These are phyloP conservation scores for Komagataella ulmi DNA, from an alignment of 805 yeast species.

Conservation along the genomic window DNA sequence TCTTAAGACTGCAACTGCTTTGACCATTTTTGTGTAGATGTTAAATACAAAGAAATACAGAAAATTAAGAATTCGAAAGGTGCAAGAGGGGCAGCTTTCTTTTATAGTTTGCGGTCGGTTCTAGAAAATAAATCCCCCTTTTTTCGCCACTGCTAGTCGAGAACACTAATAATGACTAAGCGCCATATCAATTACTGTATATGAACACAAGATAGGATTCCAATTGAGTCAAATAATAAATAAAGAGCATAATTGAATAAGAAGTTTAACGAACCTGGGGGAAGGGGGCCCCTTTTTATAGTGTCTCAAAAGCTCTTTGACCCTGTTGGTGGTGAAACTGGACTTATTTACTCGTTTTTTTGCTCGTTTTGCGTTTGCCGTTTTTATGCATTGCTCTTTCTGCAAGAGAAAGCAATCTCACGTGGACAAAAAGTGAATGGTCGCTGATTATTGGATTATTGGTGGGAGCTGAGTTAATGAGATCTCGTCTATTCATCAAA, in stretches of 20 bases:
- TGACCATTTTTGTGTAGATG: not conserved
- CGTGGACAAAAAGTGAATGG: not conserved
- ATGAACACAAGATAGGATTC: too few species aligned
- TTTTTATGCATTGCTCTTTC: not conserved
- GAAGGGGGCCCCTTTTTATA: not conserved
- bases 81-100: not conserved
- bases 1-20: slow-evolving; percentile 80
- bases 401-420: not conserved
- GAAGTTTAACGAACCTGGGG: not conserved
- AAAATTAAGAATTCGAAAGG: not conserved
- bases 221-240: too few species aligned
- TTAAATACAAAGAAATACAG: not conserved
- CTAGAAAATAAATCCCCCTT: not conserved
- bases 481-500: slow-evolving; percentile 8
- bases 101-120: not conserved
- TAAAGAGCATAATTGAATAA: too few species aligned
- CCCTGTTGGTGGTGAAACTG: not conserved
- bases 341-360: not conserved
- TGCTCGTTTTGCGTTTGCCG: not conserved
- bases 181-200: not conserved
- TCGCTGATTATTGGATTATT: not conserved
- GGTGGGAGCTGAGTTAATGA: not conserved
- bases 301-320: not conserved
- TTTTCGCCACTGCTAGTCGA: not conserved
- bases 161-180: not conserved